These are phyloP conservation scores for Luffa acutangula DNA, from an alignment of 306 rosid species.

Conservation along the genomic window DNA sequence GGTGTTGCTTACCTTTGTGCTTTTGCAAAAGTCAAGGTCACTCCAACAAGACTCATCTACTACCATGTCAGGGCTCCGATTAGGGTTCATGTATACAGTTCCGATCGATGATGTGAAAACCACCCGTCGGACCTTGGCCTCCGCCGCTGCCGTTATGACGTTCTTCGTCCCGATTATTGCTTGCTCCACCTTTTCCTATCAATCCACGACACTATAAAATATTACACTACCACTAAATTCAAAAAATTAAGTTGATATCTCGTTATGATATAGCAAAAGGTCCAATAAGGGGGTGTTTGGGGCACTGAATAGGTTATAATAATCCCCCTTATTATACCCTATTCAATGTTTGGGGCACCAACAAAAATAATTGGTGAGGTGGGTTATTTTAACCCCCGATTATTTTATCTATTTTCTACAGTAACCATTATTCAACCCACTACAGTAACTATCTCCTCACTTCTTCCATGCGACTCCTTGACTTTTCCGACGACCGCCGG, in stretches of 20 bases:
- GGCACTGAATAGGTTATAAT: too few relatives aligned
- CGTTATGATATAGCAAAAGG: too few relatives aligned
- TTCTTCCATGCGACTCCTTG: too few relatives aligned
- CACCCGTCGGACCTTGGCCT: constrained; percentile 61
- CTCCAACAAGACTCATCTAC: constrained; percentile 90
- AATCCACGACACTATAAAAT: not conserved
- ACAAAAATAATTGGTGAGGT: too few relatives aligned
- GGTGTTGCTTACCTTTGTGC: constrained; percentile 42
- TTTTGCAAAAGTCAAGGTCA: constrained; percentile 83
- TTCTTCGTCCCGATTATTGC: constrained; percentile 64
- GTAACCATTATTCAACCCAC: too few relatives aligned
- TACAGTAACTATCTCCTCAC: too few relatives aligned
- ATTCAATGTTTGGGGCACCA: too few relatives aligned
- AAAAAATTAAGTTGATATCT: not conserved
- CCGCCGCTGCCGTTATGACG: constrained; percentile 52
- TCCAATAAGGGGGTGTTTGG: too few relatives aligned
- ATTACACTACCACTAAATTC: not conserved
- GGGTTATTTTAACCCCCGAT: too few relatives aligned
- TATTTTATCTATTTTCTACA: too few relatives aligned
- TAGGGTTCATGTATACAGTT: constrained; percentile 69
- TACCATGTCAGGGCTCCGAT: constrained; percentile 40
- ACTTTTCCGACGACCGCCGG: too few relatives aligned
- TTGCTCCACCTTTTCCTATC: constrained; percentile 71
- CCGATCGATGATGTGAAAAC: constrained; percentile 94
- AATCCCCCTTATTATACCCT: too few relatives aligned